Percentiles rank a stretch among this genome's conserved stretches.
phyloP scores from a whole-genome alignment of 1,284 basidiomycete species.

The Polyporus tsugae region DNA sequence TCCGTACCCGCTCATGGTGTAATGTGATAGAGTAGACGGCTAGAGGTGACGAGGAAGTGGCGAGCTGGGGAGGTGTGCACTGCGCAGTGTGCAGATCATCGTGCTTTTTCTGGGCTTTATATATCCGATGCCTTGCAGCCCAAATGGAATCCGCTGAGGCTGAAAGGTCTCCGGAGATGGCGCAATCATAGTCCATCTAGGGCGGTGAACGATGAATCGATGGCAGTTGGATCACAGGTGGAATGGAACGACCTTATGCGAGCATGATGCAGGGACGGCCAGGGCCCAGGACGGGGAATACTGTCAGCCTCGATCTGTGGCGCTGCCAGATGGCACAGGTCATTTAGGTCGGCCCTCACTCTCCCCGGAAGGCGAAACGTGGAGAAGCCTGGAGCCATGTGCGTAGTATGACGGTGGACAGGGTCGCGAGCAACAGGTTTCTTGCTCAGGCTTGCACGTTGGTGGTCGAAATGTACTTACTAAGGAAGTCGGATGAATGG shows the following conservation, averaged over 20 bases:
- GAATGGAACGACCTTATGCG: not conserved
- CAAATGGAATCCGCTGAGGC: not conserved
- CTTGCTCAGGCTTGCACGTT: not conserved
- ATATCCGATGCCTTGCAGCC: not conserved
- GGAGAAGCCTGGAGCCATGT: not conserved
- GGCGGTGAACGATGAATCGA: not conserved
- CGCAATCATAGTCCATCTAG: not conserved
- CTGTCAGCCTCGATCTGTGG: not conserved
- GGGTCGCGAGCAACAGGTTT: not conserved
- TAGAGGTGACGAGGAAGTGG: not conserved
- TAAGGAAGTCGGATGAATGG: not conserved
- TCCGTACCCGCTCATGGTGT: conserved; percentile 13
- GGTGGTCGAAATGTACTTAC: not conserved
- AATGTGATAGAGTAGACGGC: not conserved
- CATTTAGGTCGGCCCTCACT: not conserved
- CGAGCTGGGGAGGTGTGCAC: not conserved
- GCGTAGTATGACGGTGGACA: not conserved
- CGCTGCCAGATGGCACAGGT: not conserved
- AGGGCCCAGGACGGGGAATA: not conserved
- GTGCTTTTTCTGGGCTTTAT: not conserved
- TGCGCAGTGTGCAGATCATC: not conserved
- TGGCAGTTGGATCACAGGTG: not conserved
- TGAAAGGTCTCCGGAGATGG: not conserved
- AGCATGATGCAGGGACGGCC: not conserved
- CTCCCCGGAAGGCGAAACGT: not conserved